Evolutionary conservation across 2,329 filamentous ascomycete species (phyloP), one percentile per base, ranked within the genome.

Genomic region (Alternaria angustiovoidea): DNA sequence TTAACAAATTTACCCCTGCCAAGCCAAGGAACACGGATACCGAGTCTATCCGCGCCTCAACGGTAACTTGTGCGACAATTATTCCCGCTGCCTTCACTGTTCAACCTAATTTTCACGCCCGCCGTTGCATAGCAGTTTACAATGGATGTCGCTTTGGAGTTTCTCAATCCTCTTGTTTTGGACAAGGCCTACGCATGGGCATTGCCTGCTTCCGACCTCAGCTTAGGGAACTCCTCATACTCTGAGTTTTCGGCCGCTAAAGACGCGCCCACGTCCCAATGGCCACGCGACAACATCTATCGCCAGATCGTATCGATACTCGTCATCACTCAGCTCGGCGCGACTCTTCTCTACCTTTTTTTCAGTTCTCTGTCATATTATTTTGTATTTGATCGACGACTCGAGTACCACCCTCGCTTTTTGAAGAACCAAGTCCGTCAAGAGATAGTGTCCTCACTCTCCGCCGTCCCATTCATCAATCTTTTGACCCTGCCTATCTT

Each of bases 151-250:
- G 55, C 55, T 32, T 49, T 58, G 48, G 55, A 58, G 42, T 22
- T 58, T 36, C 55, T 58, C 49, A 49, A 58, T 32, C 55, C 55
- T 47, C 55, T 58, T 46, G 51, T 58, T n/a, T 42, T 58, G 55
- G 55, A 58, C 20, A 54, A 58, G 46, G 55, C 55, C 55, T 58
- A 58, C 30, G 55, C 55, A 54, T 58, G 55, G 55, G 55, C 48
- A 14, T n/a, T 58, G 14, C 55, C 55, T 26, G 16, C 41, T 18
- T n/a, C 49, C 41, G 34, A 44, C 41, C 39, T 32, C 22, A 39
- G 26, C 18, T 24, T 38, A 18, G 30, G 18, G 20, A 58, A 58
- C 26, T 58, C 55, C 30, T 58, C 55, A 30, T 58, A 39, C 26
- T 36, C 55, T 16, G 42, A 28, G 28, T 38, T 58, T 32, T 39